Evolutionary conservation across 1,284 basidiomycete genomes (phyloP).

Genomic region (Taiwanofungus camphoratus): DNA sequence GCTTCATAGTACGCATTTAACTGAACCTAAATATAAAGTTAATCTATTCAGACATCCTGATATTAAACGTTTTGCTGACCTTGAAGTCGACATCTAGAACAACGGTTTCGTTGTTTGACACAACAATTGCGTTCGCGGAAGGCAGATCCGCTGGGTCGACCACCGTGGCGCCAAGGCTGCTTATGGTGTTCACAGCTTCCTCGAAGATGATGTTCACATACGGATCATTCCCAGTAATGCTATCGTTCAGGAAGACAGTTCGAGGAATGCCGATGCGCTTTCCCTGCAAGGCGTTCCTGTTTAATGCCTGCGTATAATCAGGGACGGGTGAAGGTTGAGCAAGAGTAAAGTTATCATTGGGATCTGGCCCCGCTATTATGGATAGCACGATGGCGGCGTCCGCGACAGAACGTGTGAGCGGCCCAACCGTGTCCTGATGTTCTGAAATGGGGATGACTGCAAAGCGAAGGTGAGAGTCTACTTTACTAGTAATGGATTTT

Average conservation of each 20-base stretch:
- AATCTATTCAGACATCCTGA: too few species aligned
- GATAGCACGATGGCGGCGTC: conserved; percentile 58
- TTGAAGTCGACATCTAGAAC: conserved; percentile 56
- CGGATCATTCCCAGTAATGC: conserved; percentile 37
- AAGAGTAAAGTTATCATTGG: conserved; percentile 56
- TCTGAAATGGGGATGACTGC: conserved; percentile 55
- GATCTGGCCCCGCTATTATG: conserved; percentile 54
- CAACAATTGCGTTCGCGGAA: conserved; percentile 44
- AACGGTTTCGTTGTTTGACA: conserved; percentile 46
- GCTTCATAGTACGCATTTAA: conserved; percentile 41
- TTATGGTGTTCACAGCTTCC: conserved; percentile 40
- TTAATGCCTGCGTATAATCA: conserved; percentile 49
- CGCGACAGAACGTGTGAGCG: conserved; percentile 50
- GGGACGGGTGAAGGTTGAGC: conserved; percentile 49
- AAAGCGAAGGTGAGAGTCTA: background rate
- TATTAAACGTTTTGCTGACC: too few species aligned
- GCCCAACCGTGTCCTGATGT: conserved; percentile 62
- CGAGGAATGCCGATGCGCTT: conserved; percentile 56
- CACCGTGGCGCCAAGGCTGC: conserved; percentile 49
- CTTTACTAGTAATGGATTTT: too few species aligned
- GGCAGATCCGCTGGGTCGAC: conserved; percentile 61
- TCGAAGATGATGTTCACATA: conserved; percentile 44
- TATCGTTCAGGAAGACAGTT: conserved; percentile 38
- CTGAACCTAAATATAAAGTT: conserved; percentile 46
- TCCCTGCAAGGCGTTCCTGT: conserved; percentile 43